phyloP scores from a whole-genome alignment of 2,329 filamentous ascomycete genomes.

The Pyricularia pennisetigena region DNA sequence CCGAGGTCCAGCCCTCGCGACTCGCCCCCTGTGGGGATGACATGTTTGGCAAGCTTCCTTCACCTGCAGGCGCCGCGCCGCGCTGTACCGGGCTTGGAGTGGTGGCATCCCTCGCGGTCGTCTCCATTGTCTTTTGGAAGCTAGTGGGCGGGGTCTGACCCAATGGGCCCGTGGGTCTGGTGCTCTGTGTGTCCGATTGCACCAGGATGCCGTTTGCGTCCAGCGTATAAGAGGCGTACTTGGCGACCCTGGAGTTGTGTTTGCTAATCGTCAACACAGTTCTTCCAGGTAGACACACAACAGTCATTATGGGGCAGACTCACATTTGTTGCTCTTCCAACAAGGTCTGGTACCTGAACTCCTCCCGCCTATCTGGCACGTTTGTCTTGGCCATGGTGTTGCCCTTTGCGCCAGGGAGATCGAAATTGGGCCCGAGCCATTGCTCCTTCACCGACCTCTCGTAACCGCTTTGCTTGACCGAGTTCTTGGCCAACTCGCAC shows the following conservation, averaged over 20 bases:
- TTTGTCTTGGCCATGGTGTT: conserved; percentile 96
- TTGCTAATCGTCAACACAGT: background rate
- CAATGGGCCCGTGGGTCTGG: background rate
- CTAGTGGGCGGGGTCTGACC: background rate
- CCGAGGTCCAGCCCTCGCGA: background rate
- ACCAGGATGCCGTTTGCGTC: background rate
- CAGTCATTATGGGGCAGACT: conserved; percentile 21
- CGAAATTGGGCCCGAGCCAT: conserved; percentile 77
- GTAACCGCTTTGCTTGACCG: conserved; percentile 89
- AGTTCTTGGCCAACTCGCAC: conserved; percentile 96
- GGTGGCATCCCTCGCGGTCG: background rate
- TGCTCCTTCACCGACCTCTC: conserved; percentile 81
- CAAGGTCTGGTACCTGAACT: conserved; percentile 80
- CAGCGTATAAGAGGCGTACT: background rate
- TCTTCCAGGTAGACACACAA: background rate
- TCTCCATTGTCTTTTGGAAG: background rate
- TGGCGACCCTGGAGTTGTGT: background rate
- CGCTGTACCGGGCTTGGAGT: background rate
- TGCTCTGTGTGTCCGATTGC: background rate
- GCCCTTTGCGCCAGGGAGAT: conserved; percentile 68
- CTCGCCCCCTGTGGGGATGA: background rate
- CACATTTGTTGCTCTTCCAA: conserved; percentile 78
- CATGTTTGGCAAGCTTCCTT: background rate
- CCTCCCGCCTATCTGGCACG: conserved; percentile 84
- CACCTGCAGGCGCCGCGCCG: background rate